Conservation (phyloP, 2,329 filamentous ascomycete species). For the Mycocentrospora acerina region DNA sequence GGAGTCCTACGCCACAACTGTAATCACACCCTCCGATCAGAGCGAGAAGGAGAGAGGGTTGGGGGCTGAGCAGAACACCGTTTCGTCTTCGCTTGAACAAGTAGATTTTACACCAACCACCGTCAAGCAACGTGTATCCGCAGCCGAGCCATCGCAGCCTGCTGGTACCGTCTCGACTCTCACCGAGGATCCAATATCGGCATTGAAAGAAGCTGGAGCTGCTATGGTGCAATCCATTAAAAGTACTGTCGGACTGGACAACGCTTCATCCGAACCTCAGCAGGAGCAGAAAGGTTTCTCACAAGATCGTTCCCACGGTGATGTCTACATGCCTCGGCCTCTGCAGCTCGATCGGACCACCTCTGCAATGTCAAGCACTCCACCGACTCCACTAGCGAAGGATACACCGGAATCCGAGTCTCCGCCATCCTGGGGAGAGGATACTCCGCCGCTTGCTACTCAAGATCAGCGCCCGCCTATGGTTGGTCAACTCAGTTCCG, state of each 20-base stretch:
- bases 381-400: conserved; percentile 52
- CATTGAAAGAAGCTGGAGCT: conserved; percentile 50
- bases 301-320: conserved; percentile 24
- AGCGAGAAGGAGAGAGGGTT: conserved; percentile 33
- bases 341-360: conserved; percentile 41
- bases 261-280: conserved; percentile 20
- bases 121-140: conserved; percentile 32
- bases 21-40: conserved; percentile 34
- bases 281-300: conserved; percentile 6
- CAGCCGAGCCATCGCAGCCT: conserved; percentile 15
- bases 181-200: conserved; percentile 41
- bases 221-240: conserved; percentile 52
- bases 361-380: conserved; percentile 38
- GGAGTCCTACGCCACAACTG: conserved; percentile 52
- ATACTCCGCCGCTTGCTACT: conserved; percentile 25
- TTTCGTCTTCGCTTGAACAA: conserved; percentile 23
- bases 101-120: conserved; percentile 41
- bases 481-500: conserved; percentile 48
- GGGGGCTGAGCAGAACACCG: conserved; percentile 5
- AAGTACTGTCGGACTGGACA: conserved; percentile 36
- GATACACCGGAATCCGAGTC: conserved; percentile 40
- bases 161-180: neutral
- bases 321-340: conserved; percentile 41
- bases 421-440: conserved; percentile 42
- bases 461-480: conserved; percentile 27